phyloP scores from a whole-genome alignment of 2,329 filamentous ascomycete genomes.

The Xylariaceae sp. region DNA sequence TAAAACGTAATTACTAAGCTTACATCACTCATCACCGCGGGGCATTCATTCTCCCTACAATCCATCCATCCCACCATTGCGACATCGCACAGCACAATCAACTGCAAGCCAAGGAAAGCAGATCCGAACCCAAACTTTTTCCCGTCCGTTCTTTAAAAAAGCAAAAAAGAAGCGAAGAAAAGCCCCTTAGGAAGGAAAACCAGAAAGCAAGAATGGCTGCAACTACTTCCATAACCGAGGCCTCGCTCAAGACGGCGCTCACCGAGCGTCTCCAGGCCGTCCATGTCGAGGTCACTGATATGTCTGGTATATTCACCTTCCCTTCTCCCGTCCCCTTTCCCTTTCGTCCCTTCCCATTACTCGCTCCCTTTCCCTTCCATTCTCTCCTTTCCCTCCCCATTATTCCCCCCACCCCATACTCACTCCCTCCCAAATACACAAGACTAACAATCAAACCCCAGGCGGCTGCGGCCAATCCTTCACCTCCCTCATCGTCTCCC shows the following conservation, averaged over 20 bases:
- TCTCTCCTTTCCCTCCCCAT: not conserved
- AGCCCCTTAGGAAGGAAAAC: not conserved
- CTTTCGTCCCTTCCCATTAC: constrained; percentile 8
- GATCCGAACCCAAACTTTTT: no score
- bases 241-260: constrained; percentile 63
- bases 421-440: not conserved
- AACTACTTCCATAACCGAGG: constrained; percentile 64
- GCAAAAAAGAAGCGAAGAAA: not conserved
- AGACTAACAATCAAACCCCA: constrained; percentile 25
- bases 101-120: not conserved
- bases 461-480: constrained; percentile 59
- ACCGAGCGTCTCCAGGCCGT: constrained; percentile 64
- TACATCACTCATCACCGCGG: constrained; percentile 11
- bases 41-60: not conserved
- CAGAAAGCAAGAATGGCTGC: constrained; percentile 40
- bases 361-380: not conserved
- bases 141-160: not conserved
- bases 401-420: not conserved
- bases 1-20: not conserved
- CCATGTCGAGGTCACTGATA: constrained; percentile 83
- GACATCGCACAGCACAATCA: constrained; percentile 9
- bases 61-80: not conserved
- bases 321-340: not conserved
- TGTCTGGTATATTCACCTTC: constrained; percentile 64
- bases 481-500: constrained; percentile 56